Conservation (phyloP, 495 filamentous ascomycete species). For the Neurospora hispaniola region DNA sequence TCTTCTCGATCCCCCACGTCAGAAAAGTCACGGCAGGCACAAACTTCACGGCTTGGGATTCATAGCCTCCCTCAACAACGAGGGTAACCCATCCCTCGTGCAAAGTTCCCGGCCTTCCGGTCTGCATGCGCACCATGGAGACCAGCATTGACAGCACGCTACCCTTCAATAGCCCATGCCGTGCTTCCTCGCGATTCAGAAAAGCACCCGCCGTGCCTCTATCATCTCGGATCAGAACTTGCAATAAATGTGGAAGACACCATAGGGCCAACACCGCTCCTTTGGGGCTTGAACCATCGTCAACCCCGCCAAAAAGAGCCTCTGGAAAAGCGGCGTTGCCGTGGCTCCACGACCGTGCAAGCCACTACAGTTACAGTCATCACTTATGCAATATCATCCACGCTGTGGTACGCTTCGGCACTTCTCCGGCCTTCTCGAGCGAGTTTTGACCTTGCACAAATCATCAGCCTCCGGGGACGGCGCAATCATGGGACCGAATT, state of each 20-base stretch:
- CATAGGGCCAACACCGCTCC: background rate
- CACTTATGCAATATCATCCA: background rate
- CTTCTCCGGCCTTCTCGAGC: background rate
- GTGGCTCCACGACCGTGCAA: background rate
- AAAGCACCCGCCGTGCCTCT: background rate
- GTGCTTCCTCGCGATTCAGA: background rate
- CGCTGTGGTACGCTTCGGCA: background rate
- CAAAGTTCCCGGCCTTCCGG: slow-evolving; percentile 19
- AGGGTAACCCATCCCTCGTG: background rate
- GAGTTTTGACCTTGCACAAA: background rate
- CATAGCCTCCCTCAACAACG: background rate
- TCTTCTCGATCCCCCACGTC: background rate
- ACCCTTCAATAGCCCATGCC: background rate
- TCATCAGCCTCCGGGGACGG: background rate
- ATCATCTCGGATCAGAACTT: background rate
- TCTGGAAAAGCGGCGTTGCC: background rate
- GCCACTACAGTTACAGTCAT: background rate
- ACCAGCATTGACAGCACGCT: background rate
- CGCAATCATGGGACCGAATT: background rate
- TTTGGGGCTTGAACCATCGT: background rate
- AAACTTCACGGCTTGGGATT: background rate
- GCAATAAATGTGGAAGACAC: background rate
- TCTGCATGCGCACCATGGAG: slow-evolving; percentile 7
- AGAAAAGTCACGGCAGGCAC: background rate
- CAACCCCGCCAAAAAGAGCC: background rate